Evolutionary conservation across 2,329 filamentous ascomycete species (phyloP), one percentile per base, ranked within the genome.

Genomic region (Whalleya microplaca): DNA sequence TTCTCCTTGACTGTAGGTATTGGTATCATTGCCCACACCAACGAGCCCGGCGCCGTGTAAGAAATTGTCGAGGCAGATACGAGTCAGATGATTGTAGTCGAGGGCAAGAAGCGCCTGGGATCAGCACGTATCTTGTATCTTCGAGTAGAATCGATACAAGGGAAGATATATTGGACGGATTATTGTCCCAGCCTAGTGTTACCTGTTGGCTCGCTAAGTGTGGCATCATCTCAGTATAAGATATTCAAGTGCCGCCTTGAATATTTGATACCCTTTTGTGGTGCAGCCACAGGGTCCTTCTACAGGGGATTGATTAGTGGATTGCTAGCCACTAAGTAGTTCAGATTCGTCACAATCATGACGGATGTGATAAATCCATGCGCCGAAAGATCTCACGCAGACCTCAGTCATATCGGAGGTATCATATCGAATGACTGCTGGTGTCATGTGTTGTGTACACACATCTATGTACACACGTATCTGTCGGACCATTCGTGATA

Each of bases 401-500:
- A 50, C 49, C 53, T 45, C 50, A 56, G 48, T 53, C 27, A 41
- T 56, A 51, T 59, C 53, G 51, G 58, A 54, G 52, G 51, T 43
- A 50, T 54, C 27, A 40, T 55, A 49, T 60, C 46, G 51, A 63
- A 58, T 48, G 42, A 41, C 45, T 51, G 53, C 48, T 50, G 53
- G 52, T 50, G 53, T 50, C 58, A 47, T 57, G 57, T 50, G 56
- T 56, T 59, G 52, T 57, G 58, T 54, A 16, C 32, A 14, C 63
- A 55, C n/a, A n/a, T n/a, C n/a, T n/a, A n/a, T n/a, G n/a, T n/a
- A n/a, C n/a, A n/a, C n/a, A n/a, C n/a, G n/a, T 54, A 46, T 63
- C 52, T 51, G 50, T 56, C 59, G 60, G 60, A 57, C 48, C 64
- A 64, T 62, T 60, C 56, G 56, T 64, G 61, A 58, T 49, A 63